These are phyloP conservation scores for Didymella segeticola DNA, from an alignment of 2,329 filamentous ascomycete genomes.

Conservation along the genomic window DNA sequence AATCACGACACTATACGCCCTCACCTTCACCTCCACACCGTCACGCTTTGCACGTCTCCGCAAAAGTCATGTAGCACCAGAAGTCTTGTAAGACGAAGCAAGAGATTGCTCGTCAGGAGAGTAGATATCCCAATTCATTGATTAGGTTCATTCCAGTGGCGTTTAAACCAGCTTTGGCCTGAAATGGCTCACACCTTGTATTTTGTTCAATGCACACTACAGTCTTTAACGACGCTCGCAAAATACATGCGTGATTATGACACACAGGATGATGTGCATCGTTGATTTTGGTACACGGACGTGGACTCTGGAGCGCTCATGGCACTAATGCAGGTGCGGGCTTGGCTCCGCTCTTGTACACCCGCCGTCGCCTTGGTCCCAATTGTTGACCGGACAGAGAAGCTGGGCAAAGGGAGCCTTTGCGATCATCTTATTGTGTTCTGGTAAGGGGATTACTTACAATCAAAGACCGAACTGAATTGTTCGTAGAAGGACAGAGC, in stretches of 20 bases:
- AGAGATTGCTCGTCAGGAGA: constrained; percentile 32
- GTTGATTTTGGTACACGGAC: not conserved
- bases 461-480: not conserved
- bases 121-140: constrained; percentile 32
- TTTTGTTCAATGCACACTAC: constrained; percentile 11
- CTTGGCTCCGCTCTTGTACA: constrained; percentile 12
- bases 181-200: not conserved
- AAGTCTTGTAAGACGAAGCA: constrained; percentile 40
- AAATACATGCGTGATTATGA: not conserved
- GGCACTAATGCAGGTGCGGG: constrained; percentile 17
- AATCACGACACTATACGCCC: constrained; percentile 19
- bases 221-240: not conserved
- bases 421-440: not conserved
- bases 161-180: constrained; percentile 18
- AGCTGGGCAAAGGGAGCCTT: not conserved
- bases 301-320: too few relatives aligned
- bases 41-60: constrained; percentile 38
- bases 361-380: too few relatives aligned
- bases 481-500: not conserved
- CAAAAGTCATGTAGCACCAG: constrained; percentile 42
- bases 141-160: constrained; percentile 15
- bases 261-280: not conserved
- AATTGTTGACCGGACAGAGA: not conserved
- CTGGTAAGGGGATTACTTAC: too few relatives aligned
- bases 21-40: constrained; percentile 23